A percentile compares a stretch with the other conserved stretches of the same genome.
Conservation (phyloP, 768 basidiomycete genomes). For the Kwoniella sp. region DNA sequence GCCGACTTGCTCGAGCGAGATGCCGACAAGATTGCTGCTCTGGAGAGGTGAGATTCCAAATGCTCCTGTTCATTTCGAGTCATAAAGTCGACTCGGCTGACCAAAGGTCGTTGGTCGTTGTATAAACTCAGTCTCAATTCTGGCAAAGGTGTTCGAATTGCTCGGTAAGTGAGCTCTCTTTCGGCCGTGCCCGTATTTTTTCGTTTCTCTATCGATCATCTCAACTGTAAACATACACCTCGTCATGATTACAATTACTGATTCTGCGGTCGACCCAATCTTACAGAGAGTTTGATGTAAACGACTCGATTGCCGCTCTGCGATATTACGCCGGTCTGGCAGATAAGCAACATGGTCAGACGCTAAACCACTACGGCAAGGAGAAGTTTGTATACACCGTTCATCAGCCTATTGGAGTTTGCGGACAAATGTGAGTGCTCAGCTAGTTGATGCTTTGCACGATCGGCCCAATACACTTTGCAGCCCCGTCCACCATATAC, state of each 20-base stretch:
- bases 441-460: no score
- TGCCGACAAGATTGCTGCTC: conserved; percentile 67
- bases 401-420: conserved; percentile 64
- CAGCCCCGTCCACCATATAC: no score
- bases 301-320: conserved; percentile 60
- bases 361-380: conserved; percentile 65
- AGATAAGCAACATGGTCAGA: conserved; percentile 75
- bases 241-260: no score
- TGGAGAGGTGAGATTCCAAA: conserved; percentile 64
- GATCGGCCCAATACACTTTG: no score
- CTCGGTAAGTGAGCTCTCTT: conserved; percentile 27
- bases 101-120: neutral
- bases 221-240: no score
- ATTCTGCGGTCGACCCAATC: neutral
- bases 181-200: no score
- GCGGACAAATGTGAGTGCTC: conserved; percentile 55
- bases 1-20: conserved; percentile 67
- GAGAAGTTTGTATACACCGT: conserved; percentile 68
- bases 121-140: conserved; percentile 61
- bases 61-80: no score
- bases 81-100: no score
- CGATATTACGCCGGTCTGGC: conserved; percentile 87
- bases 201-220: no score
- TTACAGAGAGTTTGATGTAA: conserved; percentile 60
- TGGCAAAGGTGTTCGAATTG: conserved; percentile 59